These are phyloP conservation scores for Colletotrichum horii DNA, from an alignment of 2,329 filamentous ascomycete genomes.

Conservation along the genomic window DNA sequence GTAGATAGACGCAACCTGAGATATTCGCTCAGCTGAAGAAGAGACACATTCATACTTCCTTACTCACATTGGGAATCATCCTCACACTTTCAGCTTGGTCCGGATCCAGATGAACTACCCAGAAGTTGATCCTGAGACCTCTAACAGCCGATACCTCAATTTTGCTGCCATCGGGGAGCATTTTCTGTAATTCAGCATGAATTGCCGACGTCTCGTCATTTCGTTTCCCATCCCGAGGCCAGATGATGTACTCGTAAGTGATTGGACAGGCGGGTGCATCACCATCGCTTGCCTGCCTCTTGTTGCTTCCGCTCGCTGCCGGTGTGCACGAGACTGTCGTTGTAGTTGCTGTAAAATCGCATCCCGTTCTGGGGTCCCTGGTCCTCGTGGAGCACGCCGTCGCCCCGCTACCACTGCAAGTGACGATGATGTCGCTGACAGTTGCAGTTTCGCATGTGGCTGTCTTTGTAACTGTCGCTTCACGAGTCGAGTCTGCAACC, in stretches of 20 bases:
- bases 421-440: not conserved
- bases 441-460: not conserved
- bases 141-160: not conserved
- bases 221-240: not conserved
- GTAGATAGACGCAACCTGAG: not conserved
- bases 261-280: not conserved
- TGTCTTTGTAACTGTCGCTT: not conserved
- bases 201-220: not conserved
- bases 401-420: not conserved
- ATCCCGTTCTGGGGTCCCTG: not conserved
- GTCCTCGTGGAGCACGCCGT: not conserved
- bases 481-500: not conserved
- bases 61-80: not conserved
- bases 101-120: not conserved
- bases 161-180: not conserved
- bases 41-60: not conserved
- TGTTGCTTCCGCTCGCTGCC: not conserved
- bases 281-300: not conserved
- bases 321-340: not conserved
- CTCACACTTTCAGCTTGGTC: not conserved
- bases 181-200: not conserved
- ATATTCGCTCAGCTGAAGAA: not conserved
- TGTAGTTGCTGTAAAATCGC: not conserved
- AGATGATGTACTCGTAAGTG: not conserved
- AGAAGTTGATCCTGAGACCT: not conserved